These are phyloP conservation scores for Sesbania bispinosa DNA, from an alignment of 306 rosid species.

Conservation along the genomic window DNA sequence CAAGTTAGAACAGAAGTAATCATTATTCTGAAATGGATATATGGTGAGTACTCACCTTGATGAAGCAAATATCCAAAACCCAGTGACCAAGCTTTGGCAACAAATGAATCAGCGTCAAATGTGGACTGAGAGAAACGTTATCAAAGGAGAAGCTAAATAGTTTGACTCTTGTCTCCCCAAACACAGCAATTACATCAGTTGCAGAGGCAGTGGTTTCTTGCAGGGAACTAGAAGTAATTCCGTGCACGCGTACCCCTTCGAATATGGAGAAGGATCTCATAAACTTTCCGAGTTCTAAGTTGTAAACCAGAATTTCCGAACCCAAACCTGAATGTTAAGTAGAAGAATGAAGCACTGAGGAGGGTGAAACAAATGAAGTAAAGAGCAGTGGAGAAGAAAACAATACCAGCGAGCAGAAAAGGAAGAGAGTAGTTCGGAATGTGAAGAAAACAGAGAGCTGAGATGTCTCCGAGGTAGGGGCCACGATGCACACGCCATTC, in stretches of 20 bases:
- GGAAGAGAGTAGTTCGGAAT: conserved; percentile 61
- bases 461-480: conserved; percentile 85
- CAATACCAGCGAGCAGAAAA: conserved; percentile 62
- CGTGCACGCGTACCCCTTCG: conserved; percentile 93
- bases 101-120: conserved; percentile 37
- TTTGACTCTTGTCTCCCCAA: conserved; percentile 77
- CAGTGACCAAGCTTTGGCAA: conserved; percentile 73
- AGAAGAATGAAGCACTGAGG: conserved; percentile 8
- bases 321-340: conserved; percentile 91
- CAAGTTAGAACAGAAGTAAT: conserved; percentile 1
- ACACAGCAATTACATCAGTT: conserved; percentile 49
- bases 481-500: conserved; percentile 58
- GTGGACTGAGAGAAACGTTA: conserved; percentile 5
- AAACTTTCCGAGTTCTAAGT: conserved; percentile 49
- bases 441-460: conserved; percentile 82
- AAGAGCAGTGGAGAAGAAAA: too few species aligned
- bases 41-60: conserved; percentile 44
- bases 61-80: conserved; percentile 86
- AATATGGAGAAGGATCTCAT: conserved; percentile 53
- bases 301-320: conserved; percentile 59
- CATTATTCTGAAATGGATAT: conserved; percentile 16
- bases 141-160: conserved; percentile 45
- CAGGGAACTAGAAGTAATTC: conserved; percentile 38
- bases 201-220: background rate
- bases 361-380: background rate